A percentile compares a stretch with the other conserved stretches of the same genome.
phyloP scores from a whole-genome alignment of 1,139 yeast species.

The Geotrichum australiense region DNA sequence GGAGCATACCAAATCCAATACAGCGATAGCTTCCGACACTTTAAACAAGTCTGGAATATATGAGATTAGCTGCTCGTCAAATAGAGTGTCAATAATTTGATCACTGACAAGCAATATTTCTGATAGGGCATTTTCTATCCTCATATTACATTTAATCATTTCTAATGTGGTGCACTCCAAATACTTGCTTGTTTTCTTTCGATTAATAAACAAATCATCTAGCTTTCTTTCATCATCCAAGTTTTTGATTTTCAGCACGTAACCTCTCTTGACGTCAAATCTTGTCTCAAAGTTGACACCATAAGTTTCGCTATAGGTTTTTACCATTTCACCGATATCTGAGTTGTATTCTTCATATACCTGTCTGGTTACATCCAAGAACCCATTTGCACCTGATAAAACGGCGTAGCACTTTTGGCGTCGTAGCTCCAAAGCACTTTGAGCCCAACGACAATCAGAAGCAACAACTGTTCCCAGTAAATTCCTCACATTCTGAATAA shows the following conservation, averaged over 20 bases:
- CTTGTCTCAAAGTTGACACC: conserved; percentile 30
- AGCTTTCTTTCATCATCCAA: conserved; percentile 22
- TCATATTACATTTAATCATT: conserved; percentile 38
- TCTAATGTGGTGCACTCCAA: conserved; percentile 41
- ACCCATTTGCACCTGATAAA: conserved; percentile 40
- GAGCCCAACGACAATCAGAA: conserved; percentile 41
- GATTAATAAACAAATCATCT: conserved; percentile 33
- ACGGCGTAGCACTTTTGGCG: conserved; percentile 44
- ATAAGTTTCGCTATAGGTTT: conserved; percentile 18
- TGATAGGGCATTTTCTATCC: conserved; percentile 37
- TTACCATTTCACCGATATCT: conserved; percentile 29
- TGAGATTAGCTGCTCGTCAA: conserved; percentile 25
- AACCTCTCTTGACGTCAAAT: conserved; percentile 38
- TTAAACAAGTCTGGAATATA: conserved; percentile 34
- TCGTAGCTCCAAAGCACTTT: conserved; percentile 36
- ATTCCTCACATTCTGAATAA: conserved; percentile 23
- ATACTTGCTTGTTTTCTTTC: conserved; percentile 27
- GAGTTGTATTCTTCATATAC: conserved; percentile 37
- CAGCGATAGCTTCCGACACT: conserved; percentile 41
- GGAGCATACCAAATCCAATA: conserved; percentile 39
- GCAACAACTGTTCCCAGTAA: conserved; percentile 35
- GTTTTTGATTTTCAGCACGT: conserved; percentile 31
- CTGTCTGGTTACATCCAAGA: conserved; percentile 42
- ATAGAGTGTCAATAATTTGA: conserved; percentile 34
- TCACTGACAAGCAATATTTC: conserved; percentile 42